Conservation (phyloP, 2,329 filamentous ascomycete species). For the Cercospora sp. region DNA sequence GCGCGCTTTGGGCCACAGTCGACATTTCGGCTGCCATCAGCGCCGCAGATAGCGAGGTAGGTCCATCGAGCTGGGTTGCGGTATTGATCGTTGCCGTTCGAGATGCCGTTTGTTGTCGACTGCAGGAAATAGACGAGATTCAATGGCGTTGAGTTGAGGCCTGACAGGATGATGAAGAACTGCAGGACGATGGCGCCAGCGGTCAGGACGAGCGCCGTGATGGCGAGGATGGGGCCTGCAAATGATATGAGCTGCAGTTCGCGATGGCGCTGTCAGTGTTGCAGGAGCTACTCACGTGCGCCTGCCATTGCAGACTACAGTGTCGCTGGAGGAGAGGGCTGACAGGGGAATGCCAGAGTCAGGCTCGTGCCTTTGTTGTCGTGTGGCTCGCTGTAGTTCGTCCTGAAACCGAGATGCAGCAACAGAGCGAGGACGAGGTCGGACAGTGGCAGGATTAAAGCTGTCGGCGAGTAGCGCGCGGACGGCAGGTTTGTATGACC, state of each 20-base stretch:
- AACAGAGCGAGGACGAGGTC: background rate
- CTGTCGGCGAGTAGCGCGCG: background rate
- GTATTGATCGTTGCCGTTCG: conserved; percentile 58
- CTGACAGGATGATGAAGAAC: conserved; percentile 66
- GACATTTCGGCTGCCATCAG: conserved; percentile 53
- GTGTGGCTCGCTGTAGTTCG: background rate
- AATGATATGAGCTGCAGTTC: background rate
- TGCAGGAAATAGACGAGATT: conserved; percentile 82
- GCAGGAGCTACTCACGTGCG: conserved; percentile 23
- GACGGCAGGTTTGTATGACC: conserved; percentile 3
- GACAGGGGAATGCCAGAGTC: conserved; percentile 10
- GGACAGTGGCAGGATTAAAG: conserved; percentile 10
- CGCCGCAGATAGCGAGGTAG: conserved; percentile 80
- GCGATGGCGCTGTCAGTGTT: background rate
- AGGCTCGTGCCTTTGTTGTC: background rate
- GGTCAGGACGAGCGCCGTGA: conserved; percentile 61
- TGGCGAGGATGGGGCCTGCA: conserved; percentile 57
- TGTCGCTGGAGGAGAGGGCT: conserved; percentile 1
- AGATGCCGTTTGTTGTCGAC: conserved; percentile 72
- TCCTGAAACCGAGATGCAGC: background rate
- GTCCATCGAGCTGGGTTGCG: conserved; percentile 75
- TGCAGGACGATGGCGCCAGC: conserved; percentile 63
- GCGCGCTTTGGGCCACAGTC: conserved; percentile 66
- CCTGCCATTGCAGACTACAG: conserved; percentile 22
- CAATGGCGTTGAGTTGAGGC: conserved; percentile 59